phyloP scores from a whole-genome alignment of 169 alveolate species.

The Eimeria maxima region DNA sequence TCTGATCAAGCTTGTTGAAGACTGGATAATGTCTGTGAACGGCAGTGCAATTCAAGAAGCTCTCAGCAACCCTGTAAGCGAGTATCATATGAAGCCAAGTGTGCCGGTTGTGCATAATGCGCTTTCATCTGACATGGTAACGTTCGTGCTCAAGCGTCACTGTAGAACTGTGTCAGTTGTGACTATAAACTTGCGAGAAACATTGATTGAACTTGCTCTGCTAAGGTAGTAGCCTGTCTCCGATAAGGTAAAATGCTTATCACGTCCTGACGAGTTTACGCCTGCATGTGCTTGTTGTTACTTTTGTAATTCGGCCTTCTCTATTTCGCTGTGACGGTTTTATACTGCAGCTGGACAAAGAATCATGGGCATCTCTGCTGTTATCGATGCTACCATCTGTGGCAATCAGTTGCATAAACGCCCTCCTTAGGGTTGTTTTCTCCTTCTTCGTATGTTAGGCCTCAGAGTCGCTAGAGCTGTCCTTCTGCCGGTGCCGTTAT shows the following conservation, averaged over 20 bases:
- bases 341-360: slow-evolving; percentile 48
- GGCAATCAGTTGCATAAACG: slow-evolving; percentile 63
- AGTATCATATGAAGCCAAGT: neutral
- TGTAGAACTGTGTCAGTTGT: neutral
- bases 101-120: neutral
- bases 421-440: slow-evolving; percentile 29
- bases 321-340: neutral
- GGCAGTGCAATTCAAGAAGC: slow-evolving; percentile 61
- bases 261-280: neutral
- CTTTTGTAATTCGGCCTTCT: neutral
- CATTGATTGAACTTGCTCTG: neutral
- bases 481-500: neutral
- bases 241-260: neutral
- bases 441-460: slow-evolving; percentile 47
- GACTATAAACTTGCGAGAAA: neutral
- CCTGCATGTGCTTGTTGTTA: neutral
- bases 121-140: neutral
- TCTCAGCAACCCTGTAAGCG: slow-evolving; percentile 48
- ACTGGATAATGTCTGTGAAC: slow-evolving; percentile 62
- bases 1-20: slow-evolving; percentile 54
- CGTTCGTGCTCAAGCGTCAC: neutral
- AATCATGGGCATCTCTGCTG: slow-evolving; percentile 60
- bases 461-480: neutral
- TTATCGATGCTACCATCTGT: slow-evolving; percentile 47
- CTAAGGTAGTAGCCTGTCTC: neutral